These are phyloP conservation scores for Crucihimalaya himalaica DNA, from an alignment of 345 rosid genomes.

Conservation along the genomic window DNA sequence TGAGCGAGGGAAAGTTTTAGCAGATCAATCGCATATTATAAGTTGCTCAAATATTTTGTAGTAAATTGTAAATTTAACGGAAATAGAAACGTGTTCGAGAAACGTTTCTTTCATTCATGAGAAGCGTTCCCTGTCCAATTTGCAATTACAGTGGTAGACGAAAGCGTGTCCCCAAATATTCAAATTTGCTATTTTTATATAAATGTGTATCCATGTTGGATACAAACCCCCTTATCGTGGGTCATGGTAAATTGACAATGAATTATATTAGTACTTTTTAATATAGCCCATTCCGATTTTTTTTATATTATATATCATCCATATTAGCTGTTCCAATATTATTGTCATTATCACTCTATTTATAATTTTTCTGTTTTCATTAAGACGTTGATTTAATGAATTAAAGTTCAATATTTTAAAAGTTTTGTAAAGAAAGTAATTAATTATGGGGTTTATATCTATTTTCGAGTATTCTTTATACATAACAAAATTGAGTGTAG, in stretches of 20 bases:
- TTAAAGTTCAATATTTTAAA: background rate
- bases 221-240: constrained; percentile 18
- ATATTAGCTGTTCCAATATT: constrained; percentile 2
- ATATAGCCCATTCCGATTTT: background rate
- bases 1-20: background rate
- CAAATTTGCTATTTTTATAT: background rate
- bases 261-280: background rate
- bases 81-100: background rate
- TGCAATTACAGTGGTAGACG: constrained; percentile 2
- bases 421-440: background rate
- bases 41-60: background rate
- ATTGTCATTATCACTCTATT: background rate
- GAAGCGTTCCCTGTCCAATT: constrained; percentile 27
- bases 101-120: constrained; percentile 19
- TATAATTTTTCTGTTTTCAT: background rate
- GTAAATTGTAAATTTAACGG: background rate
- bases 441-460: background rate
- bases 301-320: constrained; percentile 4
- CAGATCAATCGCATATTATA: background rate
- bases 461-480: background rate
- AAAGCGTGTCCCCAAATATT: constrained; percentile 25
- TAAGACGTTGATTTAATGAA: background rate
- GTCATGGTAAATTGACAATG: background rate
- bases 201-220: constrained; percentile 21
- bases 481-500: background rate